Percentiles rank a stretch among this genome's conserved stretches.
phyloP scores from a whole-genome alignment of 2,329 filamentous ascomycete genomes.

The Xylariales sp. region DNA sequence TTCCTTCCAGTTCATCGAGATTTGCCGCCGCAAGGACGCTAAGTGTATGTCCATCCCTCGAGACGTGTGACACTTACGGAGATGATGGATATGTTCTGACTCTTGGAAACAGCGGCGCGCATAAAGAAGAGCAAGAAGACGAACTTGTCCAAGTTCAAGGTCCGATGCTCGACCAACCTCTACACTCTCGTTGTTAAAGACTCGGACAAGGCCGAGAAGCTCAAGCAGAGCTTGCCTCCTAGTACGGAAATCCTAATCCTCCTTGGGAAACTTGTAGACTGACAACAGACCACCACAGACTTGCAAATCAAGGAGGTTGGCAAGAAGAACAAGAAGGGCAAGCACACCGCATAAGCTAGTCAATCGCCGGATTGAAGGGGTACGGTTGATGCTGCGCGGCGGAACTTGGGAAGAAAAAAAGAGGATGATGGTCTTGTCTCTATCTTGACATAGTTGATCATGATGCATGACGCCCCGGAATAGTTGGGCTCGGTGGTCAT shows the following conservation, averaged over 20 bases:
- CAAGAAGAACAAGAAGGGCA: slow-evolving; percentile 49
- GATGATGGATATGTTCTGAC: slow-evolving; percentile 8
- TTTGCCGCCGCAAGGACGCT: slow-evolving; percentile 99
- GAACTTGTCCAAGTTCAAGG: slow-evolving; percentile 99
- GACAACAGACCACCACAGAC: slow-evolving; percentile 27
- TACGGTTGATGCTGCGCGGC: neutral
- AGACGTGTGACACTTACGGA: slow-evolving; percentile 9
- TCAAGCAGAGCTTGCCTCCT: slow-evolving; percentile 97
- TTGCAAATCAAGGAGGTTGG: slow-evolving; percentile 50
- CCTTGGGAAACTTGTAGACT: slow-evolving; percentile 6
- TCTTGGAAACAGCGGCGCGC: slow-evolving; percentile 61
- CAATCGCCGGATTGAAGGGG: slow-evolving; percentile 5
- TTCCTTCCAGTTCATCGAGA: slow-evolving; percentile 95
- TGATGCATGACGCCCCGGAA: slow-evolving; percentile 17
- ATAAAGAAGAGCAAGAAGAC: slow-evolving; percentile 94
- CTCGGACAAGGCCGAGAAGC: slow-evolving; percentile 99
- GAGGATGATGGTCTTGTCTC: neutral
- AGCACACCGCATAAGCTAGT: slow-evolving; percentile 31
- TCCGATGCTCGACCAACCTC: slow-evolving; percentile 92
- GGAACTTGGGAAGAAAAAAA: neutral
- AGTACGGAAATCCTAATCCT: slow-evolving; percentile 79
- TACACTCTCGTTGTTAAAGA: slow-evolving; percentile 99
- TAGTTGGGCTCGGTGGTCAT: slow-evolving; percentile 24
- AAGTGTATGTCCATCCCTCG: slow-evolving; percentile 69
- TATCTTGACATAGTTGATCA: slow-evolving; percentile 8